Conservation (phyloP, 179 eudicot genomes). For the Corrigiola litoralis region DNA sequence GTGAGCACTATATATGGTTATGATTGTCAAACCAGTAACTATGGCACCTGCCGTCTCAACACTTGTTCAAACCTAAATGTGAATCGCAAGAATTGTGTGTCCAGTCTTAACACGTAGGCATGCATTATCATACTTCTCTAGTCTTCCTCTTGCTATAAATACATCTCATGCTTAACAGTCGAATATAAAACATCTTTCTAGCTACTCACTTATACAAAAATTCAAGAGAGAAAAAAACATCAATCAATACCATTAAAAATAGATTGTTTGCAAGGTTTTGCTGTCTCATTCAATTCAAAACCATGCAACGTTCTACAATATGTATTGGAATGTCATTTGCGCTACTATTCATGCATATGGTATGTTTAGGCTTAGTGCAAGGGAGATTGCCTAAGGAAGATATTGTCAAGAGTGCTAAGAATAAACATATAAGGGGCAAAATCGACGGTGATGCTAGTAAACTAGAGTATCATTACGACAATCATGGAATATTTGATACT, state of each 20-base stretch:
- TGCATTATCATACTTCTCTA: neutral
- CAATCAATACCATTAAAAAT: no score
- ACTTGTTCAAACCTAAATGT: neutral
- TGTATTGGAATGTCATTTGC: conserved; percentile 2
- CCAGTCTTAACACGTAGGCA: conserved; percentile 12
- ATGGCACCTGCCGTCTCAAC: neutral
- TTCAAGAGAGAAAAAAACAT: neutral
- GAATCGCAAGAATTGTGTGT: neutral
- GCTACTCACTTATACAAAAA: neutral
- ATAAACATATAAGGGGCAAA: neutral
- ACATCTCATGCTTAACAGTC: neutral
- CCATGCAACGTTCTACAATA: conserved; percentile 5
- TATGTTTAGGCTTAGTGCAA: neutral
- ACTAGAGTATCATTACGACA: neutral
- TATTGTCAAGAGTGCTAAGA: neutral
- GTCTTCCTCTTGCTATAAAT: conserved; percentile 18
- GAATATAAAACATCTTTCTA: conserved; percentile 1
- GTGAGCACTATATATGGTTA: conserved; percentile 10
- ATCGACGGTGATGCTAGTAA: neutral
- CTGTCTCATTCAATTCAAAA: neutral
- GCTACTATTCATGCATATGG: conserved; percentile 4
- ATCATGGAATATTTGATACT: neutral
- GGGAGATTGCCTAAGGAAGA: conserved; percentile 10
- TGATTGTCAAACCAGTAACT: neutral
- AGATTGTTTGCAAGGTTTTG: neutral